Base-by-base conservation (phyloP, 2,329 filamentous ascomycete species). In the Amesomyces nigricolor region DNA sequence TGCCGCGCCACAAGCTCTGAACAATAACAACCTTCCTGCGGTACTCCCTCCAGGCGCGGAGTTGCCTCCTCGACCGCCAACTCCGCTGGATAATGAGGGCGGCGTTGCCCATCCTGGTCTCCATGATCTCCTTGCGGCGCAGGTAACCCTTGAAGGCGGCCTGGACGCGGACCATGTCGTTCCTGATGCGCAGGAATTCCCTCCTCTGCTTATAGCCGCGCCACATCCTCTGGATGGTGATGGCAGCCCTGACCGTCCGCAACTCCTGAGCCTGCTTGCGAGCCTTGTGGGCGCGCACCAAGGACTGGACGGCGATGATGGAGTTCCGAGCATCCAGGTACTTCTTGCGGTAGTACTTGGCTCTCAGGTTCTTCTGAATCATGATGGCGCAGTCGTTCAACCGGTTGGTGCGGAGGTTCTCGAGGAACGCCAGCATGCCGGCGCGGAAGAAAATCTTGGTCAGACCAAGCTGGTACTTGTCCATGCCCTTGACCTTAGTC, bases 361-460 rank as follows among this genome's bases (percentile, higher is more conserved):
- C 91, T 61, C 86, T 88, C 54, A 99, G 75, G 68, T 99, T 99
- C 85, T 99, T 99, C 73, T 99, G 94, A 54, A 99, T 99, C 85
- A 99, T 88, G 64, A 95, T 89, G 11, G 94, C 94, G 63, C 91
- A 95, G 63, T 91, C 88, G 69, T 95, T 97, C 68, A 99, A 80
- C 57, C 91, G 86, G 62, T 80, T 89, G 11, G 94, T 96, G 57
- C 94, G 85, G 62, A 96, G 79, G 63, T 96, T 96, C 74, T 99
- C 94, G 49, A 99, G 77, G 75, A 96, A 96, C 6, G 94, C 94
- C 65, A 99, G 85, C 94, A 99, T 99, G 72, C 94, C 94, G 54
- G 94, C 94, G 58, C 94, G 88, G 84, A 99, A 99, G 77, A 99
- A 99, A 69, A 99, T 96, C 77, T 99, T 99, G 51, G 92, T 97